Conservation (phyloP, 805 yeast genomes). For the Candida jianshihensis region DNA sequence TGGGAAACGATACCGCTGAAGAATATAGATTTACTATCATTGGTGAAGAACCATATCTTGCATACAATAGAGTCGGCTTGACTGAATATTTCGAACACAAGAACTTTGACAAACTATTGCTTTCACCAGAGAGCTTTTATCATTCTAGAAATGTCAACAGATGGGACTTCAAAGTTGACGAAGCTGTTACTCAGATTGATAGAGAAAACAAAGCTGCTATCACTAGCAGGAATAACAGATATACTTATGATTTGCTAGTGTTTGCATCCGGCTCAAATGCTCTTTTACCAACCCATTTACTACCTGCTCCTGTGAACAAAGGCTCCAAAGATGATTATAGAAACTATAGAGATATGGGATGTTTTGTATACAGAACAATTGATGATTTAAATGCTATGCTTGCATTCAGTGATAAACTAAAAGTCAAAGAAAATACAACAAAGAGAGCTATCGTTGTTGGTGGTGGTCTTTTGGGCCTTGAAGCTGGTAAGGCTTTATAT, state of each 20-base stretch:
- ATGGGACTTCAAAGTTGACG: slow-evolving; percentile 22
- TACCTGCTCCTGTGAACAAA: slow-evolving; percentile 15
- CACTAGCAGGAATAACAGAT: slow-evolving; percentile 12
- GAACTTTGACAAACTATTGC: slow-evolving; percentile 20
- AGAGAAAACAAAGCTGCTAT: slow-evolving; percentile 8
- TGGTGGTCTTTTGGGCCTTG: slow-evolving; percentile 29
- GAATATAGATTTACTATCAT: slow-evolving; percentile 24
- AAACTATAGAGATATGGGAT: slow-evolving; percentile 23
- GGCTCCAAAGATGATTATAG: slow-evolving; percentile 7
- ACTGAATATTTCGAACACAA: slow-evolving; percentile 25
- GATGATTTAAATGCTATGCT: slow-evolving; percentile 28
- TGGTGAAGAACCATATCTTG: slow-evolving; percentile 31
- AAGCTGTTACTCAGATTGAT: slow-evolving; percentile 15
- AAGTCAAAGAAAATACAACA: slow-evolving; percentile 1
- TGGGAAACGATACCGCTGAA: slow-evolving; percentile 23
- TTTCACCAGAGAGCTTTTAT: slow-evolving; percentile 23
- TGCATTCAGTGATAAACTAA: slow-evolving; percentile 13
- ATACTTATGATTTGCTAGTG: slow-evolving; percentile 23
- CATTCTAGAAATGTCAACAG: slow-evolving; percentile 14
- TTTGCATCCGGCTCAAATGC: slow-evolving; percentile 29
- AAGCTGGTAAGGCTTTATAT: slow-evolving; percentile 30
- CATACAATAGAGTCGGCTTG: slow-evolving; percentile 31
- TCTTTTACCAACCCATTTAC: slow-evolving; percentile 20
- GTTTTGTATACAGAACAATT: slow-evolving; percentile 29
- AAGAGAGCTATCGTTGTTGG: slow-evolving; percentile 27